Evolutionary conservation across 176 grass and related monocot genomes (phyloP).

Genomic region (Rhynchospora pubera): DNA sequence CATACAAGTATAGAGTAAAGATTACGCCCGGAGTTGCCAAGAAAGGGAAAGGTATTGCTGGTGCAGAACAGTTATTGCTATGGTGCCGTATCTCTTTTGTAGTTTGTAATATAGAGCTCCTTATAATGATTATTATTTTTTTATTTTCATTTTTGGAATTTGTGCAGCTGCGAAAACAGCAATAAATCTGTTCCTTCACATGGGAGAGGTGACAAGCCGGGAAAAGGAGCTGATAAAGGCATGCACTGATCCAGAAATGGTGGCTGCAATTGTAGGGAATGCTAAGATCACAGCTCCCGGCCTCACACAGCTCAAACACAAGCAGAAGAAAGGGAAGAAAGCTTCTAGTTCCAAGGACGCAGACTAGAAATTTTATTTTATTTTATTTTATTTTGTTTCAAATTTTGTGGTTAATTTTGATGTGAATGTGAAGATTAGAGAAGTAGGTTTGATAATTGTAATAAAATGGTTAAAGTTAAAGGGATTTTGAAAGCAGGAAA

Average conservation of each 20-base stretch:
- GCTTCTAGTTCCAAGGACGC: slow-evolving; percentile 10
- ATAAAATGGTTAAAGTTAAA: background rate
- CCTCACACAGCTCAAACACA: slow-evolving; percentile 74
- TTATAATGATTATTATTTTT: slow-evolving; percentile 17
- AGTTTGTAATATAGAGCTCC: background rate
- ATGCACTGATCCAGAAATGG: slow-evolving; percentile 90
- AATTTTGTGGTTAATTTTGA: background rate
- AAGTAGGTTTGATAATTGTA: background rate
- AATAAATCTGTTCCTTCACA: slow-evolving; percentile 75
- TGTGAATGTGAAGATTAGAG: background rate
- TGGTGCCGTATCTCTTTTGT: background rate
- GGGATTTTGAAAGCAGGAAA: too few species aligned
- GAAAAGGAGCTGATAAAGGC: slow-evolving; percentile 95
- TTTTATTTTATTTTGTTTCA: background rate
- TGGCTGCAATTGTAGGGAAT: slow-evolving; percentile 79
- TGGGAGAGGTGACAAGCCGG: slow-evolving; percentile 55
- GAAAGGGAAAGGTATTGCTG: slow-evolving; percentile 85
- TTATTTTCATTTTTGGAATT: slow-evolving; percentile 12
- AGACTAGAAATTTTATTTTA: background rate
- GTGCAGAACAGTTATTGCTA: background rate
- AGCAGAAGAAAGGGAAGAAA: slow-evolving; percentile 80
- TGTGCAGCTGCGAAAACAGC: slow-evolving; percentile 89
- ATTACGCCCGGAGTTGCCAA: slow-evolving; percentile 89
- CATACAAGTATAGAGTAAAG: slow-evolving; percentile 95
- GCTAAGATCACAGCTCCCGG: slow-evolving; percentile 84